These are phyloP conservation scores for Grosmannia huntii DNA, from an alignment of 2,329 filamentous ascomycete species.

Conservation along the genomic window DNA sequence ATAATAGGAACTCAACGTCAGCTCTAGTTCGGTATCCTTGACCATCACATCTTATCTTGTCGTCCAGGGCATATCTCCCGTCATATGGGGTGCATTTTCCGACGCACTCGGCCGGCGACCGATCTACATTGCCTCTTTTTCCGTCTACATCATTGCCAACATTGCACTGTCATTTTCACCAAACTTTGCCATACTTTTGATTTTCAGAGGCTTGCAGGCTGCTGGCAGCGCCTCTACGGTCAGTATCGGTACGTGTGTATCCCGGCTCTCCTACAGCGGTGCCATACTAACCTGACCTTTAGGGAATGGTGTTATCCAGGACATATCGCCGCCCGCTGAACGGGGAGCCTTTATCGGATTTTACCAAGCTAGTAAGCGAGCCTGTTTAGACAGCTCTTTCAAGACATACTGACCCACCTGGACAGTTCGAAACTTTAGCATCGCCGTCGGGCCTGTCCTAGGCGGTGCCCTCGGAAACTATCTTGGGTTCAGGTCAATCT, in stretches of 20 bases:
- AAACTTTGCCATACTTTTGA: neutral
- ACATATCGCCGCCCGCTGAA: neutral
- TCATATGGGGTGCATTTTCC: conserved; percentile 1
- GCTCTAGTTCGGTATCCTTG: neutral
- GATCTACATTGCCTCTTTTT: conserved; percentile 2
- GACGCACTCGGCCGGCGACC: neutral
- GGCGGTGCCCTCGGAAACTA: neutral
- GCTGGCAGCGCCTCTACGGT: conserved; percentile 2
- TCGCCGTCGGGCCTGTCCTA: conserved; percentile 1
- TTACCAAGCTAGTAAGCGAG: conserved; percentile 1
- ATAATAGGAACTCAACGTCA: neutral
- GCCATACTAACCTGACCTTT: neutral
- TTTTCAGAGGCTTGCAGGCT: neutral
- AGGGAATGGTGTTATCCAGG: conserved; percentile 2
- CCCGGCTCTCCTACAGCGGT: too few relatives aligned
- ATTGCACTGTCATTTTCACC: conserved; percentile 1
- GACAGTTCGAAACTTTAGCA: conserved; percentile 2
- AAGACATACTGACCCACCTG: neutral
- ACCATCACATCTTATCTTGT: conserved; percentile 1
- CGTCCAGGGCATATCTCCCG: conserved; percentile 1
- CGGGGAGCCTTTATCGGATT: neutral
- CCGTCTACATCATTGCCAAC: neutral
- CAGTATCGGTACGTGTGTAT: neutral
- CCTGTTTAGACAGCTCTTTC: neutral
- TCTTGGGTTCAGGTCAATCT: conserved; percentile 1